Evolutionary conservation across 768 basidiomycete species (phyloP), one percentile per base, ranked within the genome.

Genomic region (Tephrocybe sp.): DNA sequence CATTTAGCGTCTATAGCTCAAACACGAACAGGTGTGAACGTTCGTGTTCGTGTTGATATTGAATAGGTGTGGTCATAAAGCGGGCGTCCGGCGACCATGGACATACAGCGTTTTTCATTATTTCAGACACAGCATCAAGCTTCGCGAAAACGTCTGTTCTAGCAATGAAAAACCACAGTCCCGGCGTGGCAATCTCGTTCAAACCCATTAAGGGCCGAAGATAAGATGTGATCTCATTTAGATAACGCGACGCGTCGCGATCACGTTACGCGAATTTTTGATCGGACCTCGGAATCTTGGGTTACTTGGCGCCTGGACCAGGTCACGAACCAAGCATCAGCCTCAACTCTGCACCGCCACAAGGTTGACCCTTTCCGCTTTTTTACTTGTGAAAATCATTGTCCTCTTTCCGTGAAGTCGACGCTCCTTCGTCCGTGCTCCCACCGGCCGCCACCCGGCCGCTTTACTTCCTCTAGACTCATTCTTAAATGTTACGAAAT

Each of bases 161-260:
- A n/a, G n/a, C n/a, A n/a, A n/a, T n/a, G n/a, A n/a, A n/a, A n/a
- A n/a, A n/a, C n/a, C n/a, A n/a, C n/a, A n/a, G n/a, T n/a, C n/a
- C n/a, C n/a, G n/a, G n/a, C n/a, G n/a, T n/a, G n/a, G n/a, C n/a
- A n/a, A n/a, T n/a, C n/a, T n/a, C n/a, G n/a, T n/a, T n/a, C n/a
- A n/a, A n/a, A n/a, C n/a, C n/a, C n/a, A n/a, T n/a, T n/a, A n/a
- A n/a, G n/a, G n/a, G n/a, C n/a, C 1, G 1, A 16, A 47, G 46
- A 47, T 47, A 37, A 47, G 46, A 47, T 47, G 28, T 37, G 46
- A 47, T 38, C 15, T 44, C 22, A 24, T 25, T n/a, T n/a, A 43
- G 15, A 12, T 9, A 22, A 27, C 16, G 32, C 32, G 32, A 34
- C 44, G 26, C 26, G 45, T 46, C 35, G 18, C 35, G 4, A 28